Percentiles rank a stretch among this genome's conserved stretches.
phyloP scores from a whole-genome alignment of 2,329 filamentous ascomycete genomes.

The Fusarium staphyleae region DNA sequence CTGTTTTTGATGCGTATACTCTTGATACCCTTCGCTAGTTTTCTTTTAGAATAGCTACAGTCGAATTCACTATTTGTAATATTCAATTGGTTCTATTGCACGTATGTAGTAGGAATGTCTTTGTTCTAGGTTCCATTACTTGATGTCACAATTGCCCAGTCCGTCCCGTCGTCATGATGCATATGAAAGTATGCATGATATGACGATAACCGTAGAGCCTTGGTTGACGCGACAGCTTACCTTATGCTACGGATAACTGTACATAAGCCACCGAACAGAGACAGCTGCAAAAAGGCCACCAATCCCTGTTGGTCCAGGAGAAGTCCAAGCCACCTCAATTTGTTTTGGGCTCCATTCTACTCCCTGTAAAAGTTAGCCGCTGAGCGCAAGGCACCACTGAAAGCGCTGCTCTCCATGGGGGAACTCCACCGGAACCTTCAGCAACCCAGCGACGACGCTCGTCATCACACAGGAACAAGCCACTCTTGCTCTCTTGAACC shows the following conservation, averaged over 20 bases:
- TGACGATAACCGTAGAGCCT: conserved; percentile 9
- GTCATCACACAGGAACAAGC: conserved; percentile 29
- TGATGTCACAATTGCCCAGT: too few relatives aligned
- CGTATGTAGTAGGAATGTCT: too few relatives aligned
- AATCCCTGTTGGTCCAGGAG: conserved; percentile 26
- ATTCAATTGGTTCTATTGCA: neutral
- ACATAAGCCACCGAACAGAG: too few relatives aligned
- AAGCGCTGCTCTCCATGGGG: conserved; percentile 15
- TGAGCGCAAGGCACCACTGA: conserved; percentile 3
- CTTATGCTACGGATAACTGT: conserved; percentile 3
- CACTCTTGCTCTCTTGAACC: conserved; percentile 20
- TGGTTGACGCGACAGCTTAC: neutral
- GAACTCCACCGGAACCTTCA: conserved; percentile 26
- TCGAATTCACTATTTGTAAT: conserved; percentile 13
- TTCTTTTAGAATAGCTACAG: conserved; percentile 10
- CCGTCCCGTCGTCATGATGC: conserved; percentile 2
- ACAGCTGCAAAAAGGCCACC: conserved; percentile 12
- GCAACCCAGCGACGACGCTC: conserved; percentile 19
- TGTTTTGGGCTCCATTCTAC: conserved; percentile 21
- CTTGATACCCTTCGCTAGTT: conserved; percentile 37
- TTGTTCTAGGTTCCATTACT: too few relatives aligned
- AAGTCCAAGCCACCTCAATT: conserved; percentile 32
- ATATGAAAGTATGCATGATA: conserved; percentile 21
- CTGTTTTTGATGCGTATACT: conserved; percentile 25
- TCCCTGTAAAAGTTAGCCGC: conserved; percentile 10